These are phyloP conservation scores for Filosporella fistucella DNA, from an alignment of 495 filamentous ascomycete genomes.

Conservation along the genomic window DNA sequence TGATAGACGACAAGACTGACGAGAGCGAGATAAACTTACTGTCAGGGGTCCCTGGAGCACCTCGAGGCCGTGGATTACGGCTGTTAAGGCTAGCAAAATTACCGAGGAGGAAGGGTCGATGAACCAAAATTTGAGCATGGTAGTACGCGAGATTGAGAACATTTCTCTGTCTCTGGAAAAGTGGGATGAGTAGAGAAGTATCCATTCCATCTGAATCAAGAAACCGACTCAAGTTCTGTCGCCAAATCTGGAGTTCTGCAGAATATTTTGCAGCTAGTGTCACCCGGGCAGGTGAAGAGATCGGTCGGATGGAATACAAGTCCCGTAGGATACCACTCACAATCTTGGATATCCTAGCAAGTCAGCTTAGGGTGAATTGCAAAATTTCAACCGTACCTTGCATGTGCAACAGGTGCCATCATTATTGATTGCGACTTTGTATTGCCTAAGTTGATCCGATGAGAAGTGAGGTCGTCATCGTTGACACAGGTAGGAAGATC, in stretches of 20 bases:
- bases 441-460: slow-evolving; percentile 19
- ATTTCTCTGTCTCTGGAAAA: slow-evolving; percentile 48
- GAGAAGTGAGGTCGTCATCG: slow-evolving; percentile 27
- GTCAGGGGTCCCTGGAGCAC: neutral
- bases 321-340: slow-evolving; percentile 38
- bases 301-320: slow-evolving; percentile 44
- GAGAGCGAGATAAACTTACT: too few relatives aligned
- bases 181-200: slow-evolving; percentile 43
- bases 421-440: slow-evolving; percentile 33
- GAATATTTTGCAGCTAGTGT: slow-evolving; percentile 23
- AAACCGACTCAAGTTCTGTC: slow-evolving; percentile 37
- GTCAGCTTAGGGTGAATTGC: neutral
- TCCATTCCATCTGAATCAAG: slow-evolving; percentile 33
- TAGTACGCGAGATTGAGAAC: slow-evolving; percentile 50
- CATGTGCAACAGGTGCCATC: slow-evolving; percentile 36
- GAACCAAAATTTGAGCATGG: slow-evolving; percentile 51
- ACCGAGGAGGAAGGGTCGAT: slow-evolving; percentile 47
- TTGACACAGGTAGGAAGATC: slow-evolving; percentile 32
- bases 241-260: slow-evolving; percentile 34
- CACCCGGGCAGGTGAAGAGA: slow-evolving; percentile 30
- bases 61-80: neutral
- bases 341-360: slow-evolving; percentile 20
- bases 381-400: slow-evolving; percentile 22
- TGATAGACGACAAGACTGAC: too few relatives aligned
- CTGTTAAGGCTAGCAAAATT: slow-evolving; percentile 23